Percentiles rank a stretch among this genome's conserved stretches.
Evolutionary conservation across 371 early-diverging fungal species (phyloP).

Genomic region (Mucor velutinosus): DNA sequence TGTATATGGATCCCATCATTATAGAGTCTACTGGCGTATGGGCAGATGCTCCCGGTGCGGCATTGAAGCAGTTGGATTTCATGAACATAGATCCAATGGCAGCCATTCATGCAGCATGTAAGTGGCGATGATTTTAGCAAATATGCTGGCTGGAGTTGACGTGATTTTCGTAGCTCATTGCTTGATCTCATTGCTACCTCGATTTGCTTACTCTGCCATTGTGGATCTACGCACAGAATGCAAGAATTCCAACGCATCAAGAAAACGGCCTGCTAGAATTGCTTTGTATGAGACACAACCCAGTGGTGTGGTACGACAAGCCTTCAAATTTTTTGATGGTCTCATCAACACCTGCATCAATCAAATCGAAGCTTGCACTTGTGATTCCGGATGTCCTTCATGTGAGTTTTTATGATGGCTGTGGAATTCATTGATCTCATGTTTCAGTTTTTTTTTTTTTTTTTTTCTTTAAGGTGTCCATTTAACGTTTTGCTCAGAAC

Average conservation of each 20-base stretch:
- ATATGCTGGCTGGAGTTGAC: not conserved
- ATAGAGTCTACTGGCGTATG: slow-evolving; percentile 42
- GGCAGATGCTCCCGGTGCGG: slow-evolving; percentile 36
- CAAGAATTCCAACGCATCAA: slow-evolving; percentile 49
- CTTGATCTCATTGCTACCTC: slow-evolving; percentile 40
- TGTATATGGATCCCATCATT: slow-evolving; percentile 55
- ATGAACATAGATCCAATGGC: slow-evolving; percentile 45
- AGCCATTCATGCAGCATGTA: slow-evolving; percentile 51
- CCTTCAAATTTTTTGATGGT: slow-evolving; percentile 37
- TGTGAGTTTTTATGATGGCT: slow-evolving; percentile 45
- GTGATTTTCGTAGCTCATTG: slow-evolving; percentile 33
- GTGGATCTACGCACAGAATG: slow-evolving; percentile 46
- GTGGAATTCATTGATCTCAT: too few relatives aligned
- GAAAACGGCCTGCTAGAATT: slow-evolving; percentile 41
- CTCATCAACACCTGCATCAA: slow-evolving; percentile 27
- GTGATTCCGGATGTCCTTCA: slow-evolving; percentile 44
- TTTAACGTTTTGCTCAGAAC: slow-evolving; percentile 41
- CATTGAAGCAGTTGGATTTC: slow-evolving; percentile 20
- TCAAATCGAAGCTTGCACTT: slow-evolving; percentile 36
- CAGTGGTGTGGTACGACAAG: slow-evolving; percentile 35
- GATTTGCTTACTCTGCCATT: slow-evolving; percentile 23
- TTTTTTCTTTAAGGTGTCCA: slow-evolving; percentile 34
- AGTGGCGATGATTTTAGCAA: not conserved
- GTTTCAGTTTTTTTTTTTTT: not conserved
- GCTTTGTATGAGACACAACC: slow-evolving; percentile 48